Base-by-base conservation (phyloP, 75 land plant species). In the Azolla pinnata region DNA sequence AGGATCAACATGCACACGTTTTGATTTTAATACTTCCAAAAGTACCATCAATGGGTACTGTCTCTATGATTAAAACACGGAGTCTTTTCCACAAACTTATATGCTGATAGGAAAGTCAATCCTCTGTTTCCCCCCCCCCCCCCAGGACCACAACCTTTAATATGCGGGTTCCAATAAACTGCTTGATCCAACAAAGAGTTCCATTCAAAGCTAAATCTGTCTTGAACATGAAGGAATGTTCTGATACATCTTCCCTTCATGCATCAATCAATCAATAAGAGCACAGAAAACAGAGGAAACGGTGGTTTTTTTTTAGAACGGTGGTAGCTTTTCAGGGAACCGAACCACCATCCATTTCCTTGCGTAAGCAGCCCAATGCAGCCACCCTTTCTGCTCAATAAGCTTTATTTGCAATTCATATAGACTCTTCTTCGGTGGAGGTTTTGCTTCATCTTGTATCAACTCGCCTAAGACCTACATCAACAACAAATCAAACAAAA, bases 371-470 rank as follows among this genome's bases (percentile, higher is more conserved):
- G 66, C 83, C 68, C 84, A 28, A 64, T 93, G 90, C 17, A 27
- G 24, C 98, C 96, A 93, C 1, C 81, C 90, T 34, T 89, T 70
- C 59, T 89, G 79, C 33, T 83, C 85, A 8, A 93, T 68, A 47
- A 93, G 56, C 7, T 77, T 46, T 1, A 88, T 67, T 56, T 80
- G 84, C 42, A 85, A 59, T 29, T 93, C 96, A 70, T 74, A 85
- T 19, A 93, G 67, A 34, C 81, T 75, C 68, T 75, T 93, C 76
- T 83, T 82, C 20, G 87, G 78, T 46, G 49, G n/a, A 45, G 89
- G 83, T 21, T 85, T 80, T 10, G 75, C 61, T 3, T 83, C 87
- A 56, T 85, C 87, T 63, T 86, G 79, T 46, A 89, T 77, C 57
- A 88, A 48, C 50, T 89, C 90, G 49, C 62, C 71, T 33, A 93